Evolutionary conservation across 805 yeast species (phyloP), one percentile per base, ranked within the genome.

Genomic region (Monosporozyma unispora): DNA sequence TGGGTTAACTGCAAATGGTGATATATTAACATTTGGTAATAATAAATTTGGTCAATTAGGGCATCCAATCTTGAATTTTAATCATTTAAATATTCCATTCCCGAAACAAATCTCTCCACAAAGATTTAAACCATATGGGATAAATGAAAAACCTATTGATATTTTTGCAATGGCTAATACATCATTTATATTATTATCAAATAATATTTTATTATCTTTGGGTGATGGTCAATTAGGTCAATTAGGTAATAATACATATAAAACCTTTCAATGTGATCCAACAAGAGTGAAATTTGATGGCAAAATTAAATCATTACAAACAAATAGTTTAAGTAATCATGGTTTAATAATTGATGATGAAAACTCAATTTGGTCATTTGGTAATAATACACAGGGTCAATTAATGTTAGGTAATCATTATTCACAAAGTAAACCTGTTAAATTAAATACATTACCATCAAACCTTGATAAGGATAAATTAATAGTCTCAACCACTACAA

Each of bases 191-290:
- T 57, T 54, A 5, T 58, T 59, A 19, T 62, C 61, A 28, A 66
- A 69, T 21, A 48, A 76, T 4, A 64, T 63, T 18, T 68, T 70
- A 45, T 72, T 84, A 54, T 74, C 87, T 2, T 82, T 89, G 70
- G 99, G 99, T 19, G 81, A 81, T 59, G 96, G 97, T 4, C 63
- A 84, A 47, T 76, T 78, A 58, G 99, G 98, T 16, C 95, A 88
- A 67, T 71, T 89, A 49, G 99, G 97, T 22, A 77, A 78, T 43
- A 88, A 87, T 14, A 75, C 82, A 49, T 89, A 74, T 63, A 69
- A 82, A 33, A 96, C 89, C 64, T 82, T 86, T 16, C 85, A 82
- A 60, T 70, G 78, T 18, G 75, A 74, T 44, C 96, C 96, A 6
- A 69, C 76, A 18, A 76, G 77, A 41, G 62, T 90, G 51, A 66